These are phyloP conservation scores for Candida gorgasii DNA, from an alignment of 805 yeast genomes.

Conservation along the genomic window DNA sequence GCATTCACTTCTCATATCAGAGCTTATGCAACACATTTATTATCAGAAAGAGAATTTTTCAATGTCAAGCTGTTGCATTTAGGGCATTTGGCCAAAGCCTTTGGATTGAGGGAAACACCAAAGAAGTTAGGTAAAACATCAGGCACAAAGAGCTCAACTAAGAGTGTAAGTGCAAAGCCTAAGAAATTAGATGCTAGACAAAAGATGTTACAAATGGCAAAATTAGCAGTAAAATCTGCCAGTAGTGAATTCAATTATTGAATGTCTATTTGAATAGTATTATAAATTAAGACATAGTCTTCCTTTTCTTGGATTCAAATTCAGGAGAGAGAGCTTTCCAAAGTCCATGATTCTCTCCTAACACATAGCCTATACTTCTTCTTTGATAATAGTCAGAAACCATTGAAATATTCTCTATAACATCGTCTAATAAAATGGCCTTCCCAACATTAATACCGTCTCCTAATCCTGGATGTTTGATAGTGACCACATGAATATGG, in stretches of 20 bases:
- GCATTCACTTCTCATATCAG: conserved; percentile 89
- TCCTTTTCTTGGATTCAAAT: conserved; percentile 20
- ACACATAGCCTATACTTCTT: conserved; percentile 60
- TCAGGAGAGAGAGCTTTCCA: conserved; percentile 46
- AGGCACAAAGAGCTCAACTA: conserved; percentile 19
- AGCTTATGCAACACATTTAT: conserved; percentile 93
- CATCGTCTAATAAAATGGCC: conserved; percentile 78
- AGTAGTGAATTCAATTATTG: conserved; percentile 73
- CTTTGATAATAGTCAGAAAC: conserved; percentile 59
- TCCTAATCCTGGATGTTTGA: conserved; percentile 66
- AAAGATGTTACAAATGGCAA: conserved; percentile 76
- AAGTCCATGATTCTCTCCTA: conserved; percentile 78
- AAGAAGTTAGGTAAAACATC: conserved; percentile 61
- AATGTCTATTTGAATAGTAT: conserved; percentile 3
- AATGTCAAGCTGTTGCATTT: conserved; percentile 82
- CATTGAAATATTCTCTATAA: conserved; percentile 66
- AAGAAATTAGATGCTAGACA: conserved; percentile 68
- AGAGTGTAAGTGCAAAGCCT: conserved; percentile 23
- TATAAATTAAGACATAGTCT: too few species aligned
- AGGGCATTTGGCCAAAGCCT: conserved; percentile 94
- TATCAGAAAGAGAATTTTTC: conserved; percentile 76
- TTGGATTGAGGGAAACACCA: conserved; percentile 94
- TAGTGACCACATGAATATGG: conserved; percentile 86
- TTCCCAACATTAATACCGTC: conserved; percentile 73
- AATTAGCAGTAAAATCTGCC: conserved; percentile 60